Evolutionary conservation across 1,284 basidiomycete species (phyloP), one percentile per base, ranked within the genome.

Genomic region (Cryptococcus sp.): DNA sequence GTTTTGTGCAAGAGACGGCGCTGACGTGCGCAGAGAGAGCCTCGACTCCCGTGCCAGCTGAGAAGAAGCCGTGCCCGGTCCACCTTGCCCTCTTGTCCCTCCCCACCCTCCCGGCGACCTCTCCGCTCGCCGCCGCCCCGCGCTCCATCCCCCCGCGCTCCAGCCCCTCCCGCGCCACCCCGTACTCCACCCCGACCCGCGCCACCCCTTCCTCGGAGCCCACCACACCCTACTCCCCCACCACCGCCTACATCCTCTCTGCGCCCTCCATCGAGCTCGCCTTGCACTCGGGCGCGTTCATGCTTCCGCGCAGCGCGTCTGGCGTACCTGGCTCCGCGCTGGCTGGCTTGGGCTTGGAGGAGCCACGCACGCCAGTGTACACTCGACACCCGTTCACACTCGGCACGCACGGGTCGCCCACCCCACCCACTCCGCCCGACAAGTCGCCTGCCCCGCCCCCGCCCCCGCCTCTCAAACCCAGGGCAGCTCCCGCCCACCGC

Each of bases 161-260:
- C 4, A 12, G 33, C 18, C 43, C 18, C 38, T 15, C 44, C 4
- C 8, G 43, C 21, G 3, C 9, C 7, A n/a, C 38, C 44, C 8
- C 6, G 45, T 18, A 11, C 9, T 47, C 59, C 35, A 60, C 56
- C 16, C 59, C 52, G 1, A 50, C 23, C 13, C 51, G 38, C 38
- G 28, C n/a, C 4, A 12, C 38, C 18, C 43, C 18, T 33, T 15
- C 44, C 4, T 33, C 53, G 2, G 52, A 53, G 11, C 60, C 61
- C 4, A 20, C 28, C 4, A 63, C 64, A 6, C 64, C 59, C n/a
- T 62, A 60, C 21, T 66, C 64, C 18, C 64, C 64, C 15, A 61
- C 54, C n/a, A 66, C 64, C 20, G 57, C 64, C 2, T 60, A 61
- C 28, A 63, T 66, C 28, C 55, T 66, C 16, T 46, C 57, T 24